These are phyloP conservation scores for Metarhizium anisopliae DNA, from an alignment of 2,329 filamentous ascomycete species.

Conservation along the genomic window DNA sequence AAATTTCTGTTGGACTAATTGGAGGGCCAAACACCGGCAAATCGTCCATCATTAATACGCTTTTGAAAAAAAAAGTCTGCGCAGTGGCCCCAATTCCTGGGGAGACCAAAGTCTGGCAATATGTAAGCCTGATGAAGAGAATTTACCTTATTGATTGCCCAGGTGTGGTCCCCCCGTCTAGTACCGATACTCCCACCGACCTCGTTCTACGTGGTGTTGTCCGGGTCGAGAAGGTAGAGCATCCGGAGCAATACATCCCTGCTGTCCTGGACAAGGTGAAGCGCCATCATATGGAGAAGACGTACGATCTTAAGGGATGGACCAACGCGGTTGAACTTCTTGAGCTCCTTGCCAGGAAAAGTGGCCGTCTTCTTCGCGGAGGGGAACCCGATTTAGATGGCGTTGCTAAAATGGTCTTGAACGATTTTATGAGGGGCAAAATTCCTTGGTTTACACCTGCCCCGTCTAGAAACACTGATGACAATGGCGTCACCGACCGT, in stretches of 20 bases:
- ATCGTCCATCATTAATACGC: constrained; percentile 92
- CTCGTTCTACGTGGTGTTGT: constrained; percentile 87
- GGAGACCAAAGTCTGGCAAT: constrained; percentile 97
- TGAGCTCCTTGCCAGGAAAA: constrained; percentile 78
- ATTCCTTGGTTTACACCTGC: constrained; percentile 93
- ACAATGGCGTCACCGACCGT: constrained; percentile 54
- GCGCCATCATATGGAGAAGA: constrained; percentile 79
- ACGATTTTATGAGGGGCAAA: constrained; percentile 91
- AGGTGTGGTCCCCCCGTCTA: constrained; percentile 86
- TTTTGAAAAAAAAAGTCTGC: constrained; percentile 90
- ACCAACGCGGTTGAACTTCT: constrained; percentile 72
- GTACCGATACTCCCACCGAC: constrained; percentile 74
- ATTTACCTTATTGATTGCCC: constrained; percentile 91
- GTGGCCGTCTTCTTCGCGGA: constrained; percentile 75
- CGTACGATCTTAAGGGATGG: constrained; percentile 81
- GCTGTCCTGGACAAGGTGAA: constrained; percentile 75
- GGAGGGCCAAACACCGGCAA: constrained; percentile 82
- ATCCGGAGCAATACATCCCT: constrained; percentile 91
- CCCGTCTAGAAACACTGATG: constrained; percentile 46
- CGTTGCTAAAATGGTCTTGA: constrained; percentile 92
- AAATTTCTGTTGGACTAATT: constrained; percentile 86
- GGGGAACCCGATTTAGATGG: constrained; percentile 94
- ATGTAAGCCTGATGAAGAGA: constrained; percentile 88
- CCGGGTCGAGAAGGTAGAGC: constrained; percentile 89
- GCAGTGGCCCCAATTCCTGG: constrained; percentile 90